Evolutionary conservation across 2,329 filamentous ascomycete genomes (phyloP).

Genomic region (Aspergillus sp.): DNA sequence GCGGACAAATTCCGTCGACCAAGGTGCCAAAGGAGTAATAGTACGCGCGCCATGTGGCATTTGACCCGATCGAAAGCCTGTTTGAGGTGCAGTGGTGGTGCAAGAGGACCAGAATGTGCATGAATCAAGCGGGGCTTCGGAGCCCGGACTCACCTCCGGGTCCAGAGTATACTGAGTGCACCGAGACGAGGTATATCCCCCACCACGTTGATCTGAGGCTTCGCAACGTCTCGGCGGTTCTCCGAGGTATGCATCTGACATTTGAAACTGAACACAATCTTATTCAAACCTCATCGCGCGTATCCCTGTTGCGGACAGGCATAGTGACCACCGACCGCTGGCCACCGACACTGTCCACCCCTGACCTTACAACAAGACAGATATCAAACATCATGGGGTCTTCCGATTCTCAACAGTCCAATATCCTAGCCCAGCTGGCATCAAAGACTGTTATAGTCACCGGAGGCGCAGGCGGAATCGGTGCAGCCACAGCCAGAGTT

Average conservation of each 20-base stretch:
- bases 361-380: neutral
- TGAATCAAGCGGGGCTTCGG: too few relatives aligned
- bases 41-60: too few relatives aligned
- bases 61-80: too few relatives aligned
- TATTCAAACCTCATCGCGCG: neutral
- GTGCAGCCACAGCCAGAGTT: constrained; percentile 38
- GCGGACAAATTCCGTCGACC: too few relatives aligned
- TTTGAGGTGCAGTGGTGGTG: too few relatives aligned
- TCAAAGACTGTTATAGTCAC: constrained; percentile 40
- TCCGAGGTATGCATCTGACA: neutral
- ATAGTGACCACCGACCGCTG: too few relatives aligned
- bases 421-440: neutral
- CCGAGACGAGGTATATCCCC: neutral
- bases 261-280: neutral
- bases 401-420: neutral
- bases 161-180: neutral
- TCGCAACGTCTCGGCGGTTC: neutral
- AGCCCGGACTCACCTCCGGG: neutral
- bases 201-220: neutral
- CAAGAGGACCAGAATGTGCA: too few relatives aligned
- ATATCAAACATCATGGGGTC: neutral
- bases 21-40: too few relatives aligned
- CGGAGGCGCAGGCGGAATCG: constrained; percentile 44
- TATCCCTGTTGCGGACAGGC: too few relatives aligned
- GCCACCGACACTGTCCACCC: too few relatives aligned